Evolutionary conservation across 2,329 filamentous ascomycete genomes (phyloP).

Genomic region (Xylaria polymorpha): DNA sequence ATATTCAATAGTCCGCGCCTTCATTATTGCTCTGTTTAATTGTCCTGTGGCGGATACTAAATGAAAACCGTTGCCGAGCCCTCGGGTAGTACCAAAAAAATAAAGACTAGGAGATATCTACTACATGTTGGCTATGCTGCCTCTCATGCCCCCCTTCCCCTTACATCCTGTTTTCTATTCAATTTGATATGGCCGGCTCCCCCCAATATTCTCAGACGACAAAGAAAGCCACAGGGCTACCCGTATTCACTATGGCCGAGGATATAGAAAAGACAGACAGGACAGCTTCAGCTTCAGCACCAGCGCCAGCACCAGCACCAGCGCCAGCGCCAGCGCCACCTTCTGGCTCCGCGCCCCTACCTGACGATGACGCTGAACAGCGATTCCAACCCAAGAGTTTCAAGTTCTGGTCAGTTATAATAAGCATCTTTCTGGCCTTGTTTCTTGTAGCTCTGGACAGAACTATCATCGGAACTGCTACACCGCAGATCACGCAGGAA

Average conservation of each 20-base stretch:
- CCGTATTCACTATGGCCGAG: constrained; percentile 25
- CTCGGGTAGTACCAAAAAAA: constrained; percentile 19
- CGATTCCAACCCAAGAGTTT: constrained; percentile 64
- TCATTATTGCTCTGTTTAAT: constrained; percentile 30
- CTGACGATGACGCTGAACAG: constrained; percentile 46
- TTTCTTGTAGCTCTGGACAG: constrained; percentile 69
- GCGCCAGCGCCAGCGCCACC: constrained; percentile 11
- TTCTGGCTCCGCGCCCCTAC: constrained; percentile 8
- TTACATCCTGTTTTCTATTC: constrained; percentile 1
- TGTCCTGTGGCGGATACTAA: constrained; percentile 21
- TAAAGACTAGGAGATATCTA: constrained; percentile 21
- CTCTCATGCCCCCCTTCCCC: constrained; percentile 13
- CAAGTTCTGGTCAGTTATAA: constrained; percentile 66
- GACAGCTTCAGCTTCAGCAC: neutral
- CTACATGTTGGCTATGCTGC: constrained; percentile 24
- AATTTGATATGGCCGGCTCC: constrained; percentile 35
- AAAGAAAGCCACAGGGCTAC: constrained; percentile 22
- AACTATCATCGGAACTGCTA: constrained; percentile 67
- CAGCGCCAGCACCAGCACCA: constrained; percentile 6
- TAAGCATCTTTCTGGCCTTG: constrained; percentile 65
- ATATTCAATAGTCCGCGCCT: constrained; percentile 34
- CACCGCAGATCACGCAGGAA: constrained; percentile 66
- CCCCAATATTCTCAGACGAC: constrained; percentile 33
- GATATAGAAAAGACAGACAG: constrained; percentile 38
- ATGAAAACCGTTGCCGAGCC: constrained; percentile 27